A percentile compares a stretch with the other conserved stretches of the same genome.
These are phyloP conservation scores for Darksidea phi DNA, from an alignment of 495 filamentous ascomycete genomes.

Conservation along the genomic window DNA sequence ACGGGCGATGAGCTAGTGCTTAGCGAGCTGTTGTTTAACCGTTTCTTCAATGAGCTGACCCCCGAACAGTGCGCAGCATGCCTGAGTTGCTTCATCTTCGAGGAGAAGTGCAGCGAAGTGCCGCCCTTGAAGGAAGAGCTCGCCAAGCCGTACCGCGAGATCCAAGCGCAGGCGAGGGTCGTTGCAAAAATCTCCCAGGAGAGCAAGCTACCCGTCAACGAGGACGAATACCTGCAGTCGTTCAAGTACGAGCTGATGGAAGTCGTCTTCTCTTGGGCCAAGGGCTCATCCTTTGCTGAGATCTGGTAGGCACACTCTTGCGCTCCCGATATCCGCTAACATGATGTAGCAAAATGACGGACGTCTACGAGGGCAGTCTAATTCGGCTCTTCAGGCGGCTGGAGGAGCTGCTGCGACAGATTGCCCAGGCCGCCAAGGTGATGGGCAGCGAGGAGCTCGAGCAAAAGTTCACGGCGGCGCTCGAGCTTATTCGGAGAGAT, in stretches of 20 bases:
- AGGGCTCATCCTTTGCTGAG: conserved; percentile 85
- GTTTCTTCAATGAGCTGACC: conserved; percentile 93
- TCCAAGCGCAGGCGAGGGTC: conserved; percentile 77
- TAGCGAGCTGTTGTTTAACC: conserved; percentile 89
- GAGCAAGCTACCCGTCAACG: conserved; percentile 84
- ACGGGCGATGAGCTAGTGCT: conserved; percentile 89
- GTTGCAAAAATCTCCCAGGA: conserved; percentile 92
- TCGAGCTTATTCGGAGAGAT: conserved; percentile 82
- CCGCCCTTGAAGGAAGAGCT: conserved; percentile 73
- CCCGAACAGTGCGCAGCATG: conserved; percentile 83
- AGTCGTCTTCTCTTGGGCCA: conserved; percentile 90
- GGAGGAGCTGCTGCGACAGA: conserved; percentile 94
- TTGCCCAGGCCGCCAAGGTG: conserved; percentile 93
- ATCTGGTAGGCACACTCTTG: conserved; percentile 71
- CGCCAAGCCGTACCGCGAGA: conserved; percentile 76
- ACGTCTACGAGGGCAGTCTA: conserved; percentile 92
- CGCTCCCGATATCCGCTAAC: no score
- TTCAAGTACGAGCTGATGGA: conserved; percentile 96
- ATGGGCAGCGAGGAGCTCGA: conserved; percentile 96
- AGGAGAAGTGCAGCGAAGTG: conserved; percentile 83
- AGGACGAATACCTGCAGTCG: conserved; percentile 83
- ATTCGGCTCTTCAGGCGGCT: conserved; percentile 94
- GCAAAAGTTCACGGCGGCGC: conserved; percentile 78
- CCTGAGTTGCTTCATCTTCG: conserved; percentile 91
- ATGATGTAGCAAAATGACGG: conserved; percentile 82